Evolutionary conservation across 116 monocot genomes (phyloP).

Genomic region (Dioscorea cayenensis): DNA sequence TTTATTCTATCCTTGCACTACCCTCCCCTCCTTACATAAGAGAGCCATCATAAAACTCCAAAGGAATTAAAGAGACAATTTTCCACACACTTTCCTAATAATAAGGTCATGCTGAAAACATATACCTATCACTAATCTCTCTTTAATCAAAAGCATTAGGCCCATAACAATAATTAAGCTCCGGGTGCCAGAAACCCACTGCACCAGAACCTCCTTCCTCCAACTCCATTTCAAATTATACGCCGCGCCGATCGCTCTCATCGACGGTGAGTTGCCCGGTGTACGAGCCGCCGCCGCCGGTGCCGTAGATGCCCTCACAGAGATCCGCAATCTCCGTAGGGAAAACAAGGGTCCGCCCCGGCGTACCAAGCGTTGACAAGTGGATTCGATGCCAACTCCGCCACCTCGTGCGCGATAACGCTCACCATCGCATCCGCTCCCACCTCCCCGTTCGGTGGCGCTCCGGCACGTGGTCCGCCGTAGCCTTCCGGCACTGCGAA

Average conservation of each 20-base stretch:
- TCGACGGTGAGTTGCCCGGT: conserved; percentile 74
- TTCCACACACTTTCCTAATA: too few relatives aligned
- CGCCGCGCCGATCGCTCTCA: conserved; percentile 34
- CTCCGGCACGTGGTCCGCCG: conserved; percentile 10
- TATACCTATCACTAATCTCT: too few relatives aligned
- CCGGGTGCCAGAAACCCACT: conserved; percentile 94
- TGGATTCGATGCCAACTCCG: conserved; percentile 89
- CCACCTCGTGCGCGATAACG: conserved; percentile 87
- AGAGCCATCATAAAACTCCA: too few relatives aligned
- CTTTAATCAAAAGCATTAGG: conserved; percentile 77
- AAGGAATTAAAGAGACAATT: too few relatives aligned
- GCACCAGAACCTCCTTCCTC: conserved; percentile 72
- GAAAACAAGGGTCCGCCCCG: conserved; percentile 78
- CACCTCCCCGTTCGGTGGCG: conserved; percentile 72
- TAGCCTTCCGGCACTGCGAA: conserved; percentile 45
- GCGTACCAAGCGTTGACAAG: conserved; percentile 96
- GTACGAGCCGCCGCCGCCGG: conserved; percentile 89
- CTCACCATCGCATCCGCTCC: conserved; percentile 96
- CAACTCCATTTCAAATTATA: conserved; percentile 74
- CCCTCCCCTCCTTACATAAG: too few relatives aligned
- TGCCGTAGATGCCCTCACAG: conserved; percentile 95
- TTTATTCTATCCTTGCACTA: too few relatives aligned
- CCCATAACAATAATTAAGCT: conserved; percentile 71
- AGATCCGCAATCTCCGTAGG: conserved; percentile 94
- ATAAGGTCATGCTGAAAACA: too few relatives aligned